Base-by-base conservation (phyloP, 495 filamentous ascomycete species). In the Pseudevernia furfuracea region DNA sequence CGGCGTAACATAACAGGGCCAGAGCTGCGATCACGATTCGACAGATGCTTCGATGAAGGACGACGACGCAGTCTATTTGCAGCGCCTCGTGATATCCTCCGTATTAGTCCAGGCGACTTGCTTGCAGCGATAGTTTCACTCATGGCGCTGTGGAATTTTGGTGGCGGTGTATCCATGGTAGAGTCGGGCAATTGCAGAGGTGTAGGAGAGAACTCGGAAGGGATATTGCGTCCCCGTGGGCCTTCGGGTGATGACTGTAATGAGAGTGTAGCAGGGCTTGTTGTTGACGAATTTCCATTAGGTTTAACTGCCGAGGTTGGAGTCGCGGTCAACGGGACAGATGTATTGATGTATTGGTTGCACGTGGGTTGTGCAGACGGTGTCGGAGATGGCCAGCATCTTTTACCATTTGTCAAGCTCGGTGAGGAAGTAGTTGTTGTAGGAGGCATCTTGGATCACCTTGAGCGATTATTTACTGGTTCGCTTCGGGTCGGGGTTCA, bases 1-100 rank as follows among this genome's bases (percentile, higher is more conserved):
- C 90, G 82, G 60, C 94, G 85, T 75, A 94, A 84, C 38, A 96
- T 86, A 34, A 93, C 87, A 3, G 94, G 94, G 0, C 94, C 94
- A 32, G 87, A 87, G 72, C 92, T 96, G 39, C 87, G 86, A 70
- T 96, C 91, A 34, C 90, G 85, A 70, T 84, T 89, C 62, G 85
- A 85, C 28, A 85, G 80, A 44, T 88, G 80, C 9, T 86, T 85
- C 0, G 88, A 87, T 9, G 91, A 94, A 60, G 84, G 82, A 58
- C 88, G 84, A 60, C 92, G 83, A 49, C 83, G 74, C 32, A 88
- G 75, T 64, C 84, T 87, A 68, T 82, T 86, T 44, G 80, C 80
- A 7, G 85, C 85, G 37, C 86, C 84, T n/a, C 81, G 78, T 7
- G 87, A 89, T 32, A 89, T 79, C 63, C 85, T 76, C 49, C 87